A percentile compares a stretch with the other conserved stretches of the same genome.
Conservation (phyloP, 331 rosid genomes). For the Saraca asoca region DNA sequence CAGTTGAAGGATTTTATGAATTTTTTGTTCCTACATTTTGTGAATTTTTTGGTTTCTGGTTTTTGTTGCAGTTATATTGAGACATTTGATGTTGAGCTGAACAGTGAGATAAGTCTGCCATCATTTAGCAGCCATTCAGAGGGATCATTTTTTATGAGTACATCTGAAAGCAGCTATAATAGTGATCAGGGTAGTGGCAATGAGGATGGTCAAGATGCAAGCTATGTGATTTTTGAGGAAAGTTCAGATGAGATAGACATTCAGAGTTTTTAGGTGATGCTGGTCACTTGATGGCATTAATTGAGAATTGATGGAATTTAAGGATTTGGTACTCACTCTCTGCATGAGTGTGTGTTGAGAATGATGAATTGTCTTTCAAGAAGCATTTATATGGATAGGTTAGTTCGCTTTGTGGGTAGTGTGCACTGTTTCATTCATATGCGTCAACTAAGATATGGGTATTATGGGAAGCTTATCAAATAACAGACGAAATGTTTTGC, state of each 20-base stretch:
- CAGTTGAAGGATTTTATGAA: neutral
- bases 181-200: constrained; percentile 96
- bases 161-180: constrained; percentile 89
- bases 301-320: constrained; percentile 38
- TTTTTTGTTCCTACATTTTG: constrained; percentile 15
- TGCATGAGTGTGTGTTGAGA: neutral
- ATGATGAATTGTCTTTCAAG: constrained; percentile 18
- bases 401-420: constrained; percentile 22
- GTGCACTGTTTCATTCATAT: neutral
- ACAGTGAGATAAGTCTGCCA: constrained; percentile 68
- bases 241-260: constrained; percentile 90
- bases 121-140: constrained; percentile 78
- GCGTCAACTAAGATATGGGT: neutral
- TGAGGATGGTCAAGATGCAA: constrained; percentile 77
- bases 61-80: constrained; percentile 69
- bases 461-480: constrained; percentile 23
- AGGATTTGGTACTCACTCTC: constrained; percentile 51
- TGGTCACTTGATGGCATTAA: constrained; percentile 17
- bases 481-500: constrained; percentile 20
- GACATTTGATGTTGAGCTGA: constrained; percentile 65
- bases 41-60: constrained; percentile 35
- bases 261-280: constrained; percentile 47
- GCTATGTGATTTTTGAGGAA: constrained; percentile 64
- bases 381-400: constrained; percentile 10
- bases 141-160: constrained; percentile 70